A percentile compares a stretch with the other conserved stretches of the same genome.
Conservation (phyloP, 1,139 yeast species). For the Candida buenavistaensis region DNA sequence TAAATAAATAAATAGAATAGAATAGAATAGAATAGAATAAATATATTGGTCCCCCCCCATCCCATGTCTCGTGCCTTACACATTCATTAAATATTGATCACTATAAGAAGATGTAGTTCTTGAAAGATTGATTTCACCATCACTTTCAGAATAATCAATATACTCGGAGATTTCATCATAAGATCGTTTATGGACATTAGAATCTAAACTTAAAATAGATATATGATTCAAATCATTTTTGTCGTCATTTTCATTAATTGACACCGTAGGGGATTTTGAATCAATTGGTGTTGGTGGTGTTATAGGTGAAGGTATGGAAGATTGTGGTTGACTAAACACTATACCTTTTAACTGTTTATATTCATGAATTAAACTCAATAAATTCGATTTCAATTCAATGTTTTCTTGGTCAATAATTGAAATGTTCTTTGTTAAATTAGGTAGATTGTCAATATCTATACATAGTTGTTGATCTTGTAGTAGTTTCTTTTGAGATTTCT, state of each 20-base stretch:
- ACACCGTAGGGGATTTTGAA: not conserved
- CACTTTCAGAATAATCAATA: conserved; percentile 26
- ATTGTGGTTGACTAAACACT: conserved; percentile 24
- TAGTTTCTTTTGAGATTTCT: conserved; percentile 2
- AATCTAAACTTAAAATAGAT: not conserved
- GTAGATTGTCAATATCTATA: conserved; percentile 7
- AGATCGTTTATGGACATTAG: conserved; percentile 27
- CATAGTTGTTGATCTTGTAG: conserved; percentile 4
- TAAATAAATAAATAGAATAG: too few species aligned
- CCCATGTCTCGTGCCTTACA: too few species aligned
- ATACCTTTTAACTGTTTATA: conserved; percentile 39
- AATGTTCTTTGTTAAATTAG: conserved; percentile 21
- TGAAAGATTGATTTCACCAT: conserved; percentile 21
- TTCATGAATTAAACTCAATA: conserved; percentile 42
- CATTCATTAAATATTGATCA: conserved; percentile 16
- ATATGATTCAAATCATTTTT: not conserved
- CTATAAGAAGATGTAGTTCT: conserved; percentile 42
- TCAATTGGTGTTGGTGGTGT: not conserved
- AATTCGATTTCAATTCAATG: conserved; percentile 33
- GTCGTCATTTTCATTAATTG: not conserved
- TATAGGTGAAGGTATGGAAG: not conserved
- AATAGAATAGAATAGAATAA: too few species aligned
- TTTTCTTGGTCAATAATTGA: conserved; percentile 36
- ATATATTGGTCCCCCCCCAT: too few species aligned
- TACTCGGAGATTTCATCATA: conserved; percentile 25